Conservation (phyloP, 2,329 filamentous ascomycete species). For the Ophiosphaerella herpotricha region DNA sequence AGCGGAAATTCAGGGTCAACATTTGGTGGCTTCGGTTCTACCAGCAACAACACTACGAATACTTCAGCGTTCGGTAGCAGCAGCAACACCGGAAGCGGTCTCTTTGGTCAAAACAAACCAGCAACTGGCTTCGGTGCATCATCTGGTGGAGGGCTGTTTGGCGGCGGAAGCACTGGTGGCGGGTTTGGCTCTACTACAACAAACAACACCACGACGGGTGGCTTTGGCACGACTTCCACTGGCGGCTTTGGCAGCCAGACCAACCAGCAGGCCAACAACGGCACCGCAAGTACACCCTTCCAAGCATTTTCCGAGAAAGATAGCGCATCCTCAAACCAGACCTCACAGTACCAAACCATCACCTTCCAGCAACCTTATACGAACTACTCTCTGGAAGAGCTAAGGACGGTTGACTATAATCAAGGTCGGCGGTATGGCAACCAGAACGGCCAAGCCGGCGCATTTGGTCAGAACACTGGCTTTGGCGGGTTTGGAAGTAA, state of each 20-base stretch:
- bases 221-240: conserved; percentile 27
- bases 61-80: conserved; percentile 32
- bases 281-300: conserved; percentile 71
- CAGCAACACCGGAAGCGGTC: conserved; percentile 32
- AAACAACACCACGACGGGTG: conserved; percentile 21
- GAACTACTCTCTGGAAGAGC: conserved; percentile 82
- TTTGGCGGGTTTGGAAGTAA: conserved; percentile 55
- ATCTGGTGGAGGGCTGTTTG: conserved; percentile 36
- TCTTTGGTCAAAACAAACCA: conserved; percentile 38
- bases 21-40: conserved; percentile 28
- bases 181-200: conserved; percentile 31
- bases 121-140: conserved; percentile 27
- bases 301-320: conserved; percentile 75
- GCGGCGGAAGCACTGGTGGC: conserved; percentile 31
- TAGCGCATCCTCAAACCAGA: conserved; percentile 54
- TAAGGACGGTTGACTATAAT: conserved; percentile 77
- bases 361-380: conserved; percentile 79
- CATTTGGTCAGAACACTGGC: conserved; percentile 72
- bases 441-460: conserved; percentile 76
- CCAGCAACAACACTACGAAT: conserved; percentile 21
- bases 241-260: conserved; percentile 36
- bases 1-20: conserved; percentile 25
- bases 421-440: conserved; percentile 86
- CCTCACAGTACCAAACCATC: conserved; percentile 75
- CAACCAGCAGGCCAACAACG: conserved; percentile 50